Base-by-base conservation (phyloP, 1,139 yeast species). In the Pneumocystis oryctolagi region DNA sequence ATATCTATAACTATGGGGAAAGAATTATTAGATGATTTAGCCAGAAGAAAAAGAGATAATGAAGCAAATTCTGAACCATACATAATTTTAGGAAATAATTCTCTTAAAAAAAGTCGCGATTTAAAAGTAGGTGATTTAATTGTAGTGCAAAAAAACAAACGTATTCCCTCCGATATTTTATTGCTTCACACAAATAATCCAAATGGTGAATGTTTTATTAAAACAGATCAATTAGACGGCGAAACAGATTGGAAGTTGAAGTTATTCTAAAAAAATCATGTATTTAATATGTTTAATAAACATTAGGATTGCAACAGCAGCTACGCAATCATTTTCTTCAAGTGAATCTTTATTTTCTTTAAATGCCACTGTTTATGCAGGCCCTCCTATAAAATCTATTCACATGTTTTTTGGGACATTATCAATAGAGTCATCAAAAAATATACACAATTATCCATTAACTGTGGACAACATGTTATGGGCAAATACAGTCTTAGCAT, bases 191-290 rank as follows among this genome's bases (percentile, higher is more conserved):
- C 96, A 0, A 84, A 90, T 61, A 97, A 90, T 70, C 72, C 75
- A 20, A 72, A 79, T 1, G 98, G 97, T 5, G 99, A 92, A 72
- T 82, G 92, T 0, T 94, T 94, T 71, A 87, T 94, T 67, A 87
- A 95, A 70, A 94, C 99, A 0, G 99, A 94, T 76, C 99, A 94
- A 73, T 78, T 94, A 63, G 99, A 94, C 73, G 99, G 99, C 70
- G 99, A 94, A 73, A 94, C 99, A 9, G 99, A 94, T 75, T 94
- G 99, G 99, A 94, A 94, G 73, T 78, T 94, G 32, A 35, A 66
- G 66, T 65, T 57, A 2, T 25, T 3, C 12, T 5, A 8, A 12
- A 39, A 31, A 3, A 25, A n/a, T 12, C 12, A 9, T 30, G 12
- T 14, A 18, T n/a, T 20, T 42, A 32, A 35, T 39, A 30, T 42